Base-by-base conservation (phyloP, 805 yeast genomes). In the Kazachstania psychrophila region DNA sequence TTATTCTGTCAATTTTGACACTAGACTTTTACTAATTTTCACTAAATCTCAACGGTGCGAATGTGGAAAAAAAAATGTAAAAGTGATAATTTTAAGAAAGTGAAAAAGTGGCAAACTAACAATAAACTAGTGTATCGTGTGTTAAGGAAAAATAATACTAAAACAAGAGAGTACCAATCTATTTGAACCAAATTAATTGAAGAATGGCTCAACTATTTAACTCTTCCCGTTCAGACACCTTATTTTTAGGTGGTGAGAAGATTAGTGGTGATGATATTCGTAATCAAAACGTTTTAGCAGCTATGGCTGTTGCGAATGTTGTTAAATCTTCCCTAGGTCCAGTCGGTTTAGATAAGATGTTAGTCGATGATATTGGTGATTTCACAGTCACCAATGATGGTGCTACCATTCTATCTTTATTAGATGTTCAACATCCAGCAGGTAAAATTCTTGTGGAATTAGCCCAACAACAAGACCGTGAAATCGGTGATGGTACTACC, bases 361-460 rank as follows among this genome's bases (percentile, higher is more conserved):
- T 92, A 33, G 99, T 92, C 27, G 99, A 92, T 62, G 98, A 92
- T 55, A 94, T 92, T 63, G 98, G 98, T 45, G 98, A 94, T 64
- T 96, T 92, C 31, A 88, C 96, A 5, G 96, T 92, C 34, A 92
- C 99, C 31, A 92, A 92, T 63, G 99, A 92, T 62, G 99, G 99
- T 47, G 98, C 99, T 41, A 92, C 98, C 4, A 92, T 92, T 52
- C 68, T 92, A 45, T 73, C 86, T 8, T 64, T 94, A 36, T 68
- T 92, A 46, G 98, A 92, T 58, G 97, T 92, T 35, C 96, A 92
- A 64, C 98, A 92, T 61, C 99, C 99, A 24, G 98, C 98, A 1
- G 98, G 97, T 13, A 89, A 87, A 65, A 92, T 92, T 51, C 68
- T 92, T 40, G 98, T 92, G 34, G 97, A 92, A 56, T 72, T 92